These are phyloP conservation scores for Ophiostoma montium DNA, from an alignment of 2,329 filamentous ascomycete species.

Conservation along the genomic window DNA sequence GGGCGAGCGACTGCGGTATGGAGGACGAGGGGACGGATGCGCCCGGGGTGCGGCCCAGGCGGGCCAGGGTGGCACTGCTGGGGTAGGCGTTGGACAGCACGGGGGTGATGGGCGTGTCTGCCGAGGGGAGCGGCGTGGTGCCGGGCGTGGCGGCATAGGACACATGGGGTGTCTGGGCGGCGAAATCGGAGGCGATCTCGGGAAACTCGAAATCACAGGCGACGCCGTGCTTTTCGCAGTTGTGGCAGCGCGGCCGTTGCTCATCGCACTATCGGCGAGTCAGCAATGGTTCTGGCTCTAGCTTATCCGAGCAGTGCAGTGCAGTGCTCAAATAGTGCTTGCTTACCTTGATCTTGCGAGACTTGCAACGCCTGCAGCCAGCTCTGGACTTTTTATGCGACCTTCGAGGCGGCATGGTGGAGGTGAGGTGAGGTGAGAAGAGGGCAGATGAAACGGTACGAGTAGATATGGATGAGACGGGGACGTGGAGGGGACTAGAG, in stretches of 20 bases:
- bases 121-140: neutral
- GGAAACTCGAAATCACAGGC: conserved; percentile 49
- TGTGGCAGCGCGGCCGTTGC: conserved; percentile 48
- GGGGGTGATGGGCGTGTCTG: conserved; percentile 13
- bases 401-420: conserved; percentile 45
- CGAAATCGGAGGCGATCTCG: conserved; percentile 30
- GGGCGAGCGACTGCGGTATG: conserved; percentile 18
- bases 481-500: no score
- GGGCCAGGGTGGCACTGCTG: conserved; percentile 2
- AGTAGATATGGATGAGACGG: neutral
- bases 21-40: conserved; percentile 18
- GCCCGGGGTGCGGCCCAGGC: neutral
- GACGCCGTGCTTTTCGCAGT: conserved; percentile 54
- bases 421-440: no score
- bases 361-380: conserved; percentile 52
- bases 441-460: neutral
- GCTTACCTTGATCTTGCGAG: conserved; percentile 55
- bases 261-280: conserved; percentile 43
- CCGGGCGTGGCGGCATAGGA: conserved; percentile 2
- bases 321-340: no score
- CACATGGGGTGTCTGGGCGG: conserved; percentile 15
- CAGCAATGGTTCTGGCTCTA: no score
- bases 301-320: no score
- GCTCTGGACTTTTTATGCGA: conserved; percentile 58
- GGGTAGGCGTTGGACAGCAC: conserved; percentile 14